Conservation (phyloP, 345 rosid species). For the Corymbia maculata region DNA sequence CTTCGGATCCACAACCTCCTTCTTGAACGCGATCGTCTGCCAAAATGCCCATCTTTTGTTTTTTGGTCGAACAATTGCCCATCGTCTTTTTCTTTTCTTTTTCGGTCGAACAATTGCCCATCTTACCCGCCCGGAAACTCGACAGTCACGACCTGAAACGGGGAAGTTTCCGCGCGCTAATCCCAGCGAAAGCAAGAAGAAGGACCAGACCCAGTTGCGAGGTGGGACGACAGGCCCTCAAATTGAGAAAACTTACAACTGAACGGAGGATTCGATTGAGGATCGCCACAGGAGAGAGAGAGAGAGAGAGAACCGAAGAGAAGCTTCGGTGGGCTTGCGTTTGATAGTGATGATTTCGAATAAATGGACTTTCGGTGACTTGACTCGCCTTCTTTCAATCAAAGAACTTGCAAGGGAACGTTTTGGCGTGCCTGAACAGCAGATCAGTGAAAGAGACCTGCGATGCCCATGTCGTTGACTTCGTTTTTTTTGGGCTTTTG, state of each 20-base stretch:
- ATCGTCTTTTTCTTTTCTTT: too few species aligned
- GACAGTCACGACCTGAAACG: neutral
- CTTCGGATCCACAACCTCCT: slow-evolving; percentile 90
- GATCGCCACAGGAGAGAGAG: neutral
- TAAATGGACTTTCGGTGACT: neutral
- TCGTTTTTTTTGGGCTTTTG: neutral
- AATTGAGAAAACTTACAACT: neutral
- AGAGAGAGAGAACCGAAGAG: neutral
- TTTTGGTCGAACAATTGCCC: slow-evolving; percentile 33
- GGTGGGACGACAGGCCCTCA: neutral
- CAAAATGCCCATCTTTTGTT: slow-evolving; percentile 48
- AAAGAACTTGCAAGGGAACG: neutral
- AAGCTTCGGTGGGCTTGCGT: neutral
- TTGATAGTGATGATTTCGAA: neutral
- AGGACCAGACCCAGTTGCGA: neutral
- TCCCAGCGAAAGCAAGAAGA: neutral
- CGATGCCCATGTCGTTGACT: neutral
- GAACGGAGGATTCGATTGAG: neutral
- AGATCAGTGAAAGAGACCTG: too few species aligned
- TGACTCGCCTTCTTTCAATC: neutral
- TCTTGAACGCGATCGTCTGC: slow-evolving; percentile 55
- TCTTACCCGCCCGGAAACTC: neutral
- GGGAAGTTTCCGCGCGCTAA: neutral
- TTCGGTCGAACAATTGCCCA: slow-evolving; percentile 80
- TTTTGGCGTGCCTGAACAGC: neutral